Conservation (phyloP, 2,329 filamentous ascomycete genomes). For the Cadophora sp. region DNA sequence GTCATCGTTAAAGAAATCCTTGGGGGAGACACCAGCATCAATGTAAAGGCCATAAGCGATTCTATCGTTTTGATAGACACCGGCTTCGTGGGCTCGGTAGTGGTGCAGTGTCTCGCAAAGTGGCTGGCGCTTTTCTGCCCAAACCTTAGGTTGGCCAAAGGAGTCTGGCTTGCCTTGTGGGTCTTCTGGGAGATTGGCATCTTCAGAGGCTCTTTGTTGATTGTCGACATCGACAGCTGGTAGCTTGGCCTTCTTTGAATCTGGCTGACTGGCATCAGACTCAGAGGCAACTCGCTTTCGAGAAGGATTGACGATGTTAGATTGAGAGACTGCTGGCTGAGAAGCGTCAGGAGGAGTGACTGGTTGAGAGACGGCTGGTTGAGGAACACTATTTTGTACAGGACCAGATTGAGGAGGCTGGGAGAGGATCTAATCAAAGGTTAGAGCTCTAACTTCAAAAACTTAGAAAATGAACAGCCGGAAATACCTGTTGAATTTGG, state of each 20-base stretch:
- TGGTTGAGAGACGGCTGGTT: background rate
- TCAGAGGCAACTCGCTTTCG: background rate
- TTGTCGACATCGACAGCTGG: background rate
- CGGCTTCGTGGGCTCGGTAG: slow-evolving; percentile 66
- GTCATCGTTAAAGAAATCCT: slow-evolving; percentile 65
- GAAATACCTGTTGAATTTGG: slow-evolving; percentile 1
- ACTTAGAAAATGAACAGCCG: background rate
- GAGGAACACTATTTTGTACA: too few relatives aligned
- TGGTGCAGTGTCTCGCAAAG: slow-evolving; percentile 69
- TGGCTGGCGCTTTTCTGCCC: slow-evolving; percentile 62
- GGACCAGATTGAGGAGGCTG: background rate
- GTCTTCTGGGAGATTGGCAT: background rate
- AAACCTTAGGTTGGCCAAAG: slow-evolving; percentile 54
- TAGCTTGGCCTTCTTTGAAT: background rate
- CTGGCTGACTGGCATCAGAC: background rate
- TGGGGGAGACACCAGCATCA: slow-evolving; percentile 57
- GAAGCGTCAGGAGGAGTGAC: background rate
- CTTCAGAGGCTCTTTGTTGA: background rate
- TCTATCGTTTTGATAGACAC: slow-evolving; percentile 57
- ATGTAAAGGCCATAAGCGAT: slow-evolving; percentile 64
- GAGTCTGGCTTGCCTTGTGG: slow-evolving; percentile 34
- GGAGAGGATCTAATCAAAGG: background rate
- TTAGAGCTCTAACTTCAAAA: background rate
- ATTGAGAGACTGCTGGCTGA: background rate
- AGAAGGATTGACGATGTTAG: too few relatives aligned